A percentile compares a stretch with the other conserved stretches of the same genome.
phyloP scores from a whole-genome alignment of 345 rosid species.

The Melaleuca quinquenervia region DNA sequence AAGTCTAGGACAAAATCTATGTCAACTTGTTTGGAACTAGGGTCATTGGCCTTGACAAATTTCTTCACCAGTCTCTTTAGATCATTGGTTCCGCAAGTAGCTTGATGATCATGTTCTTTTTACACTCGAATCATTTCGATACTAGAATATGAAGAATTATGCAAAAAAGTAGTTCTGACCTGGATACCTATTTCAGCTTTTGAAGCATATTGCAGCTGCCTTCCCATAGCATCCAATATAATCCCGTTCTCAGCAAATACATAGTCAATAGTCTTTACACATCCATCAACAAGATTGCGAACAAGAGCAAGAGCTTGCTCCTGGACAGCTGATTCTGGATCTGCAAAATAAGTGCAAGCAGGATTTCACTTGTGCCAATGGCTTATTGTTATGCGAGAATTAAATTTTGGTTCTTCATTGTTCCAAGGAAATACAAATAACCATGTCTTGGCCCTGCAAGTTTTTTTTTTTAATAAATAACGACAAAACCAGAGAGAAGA shows the following conservation, averaged over 20 bases:
- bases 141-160: neutral
- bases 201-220: conserved; percentile 49
- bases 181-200: conserved; percentile 62
- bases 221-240: conserved; percentile 57
- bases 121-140: neutral
- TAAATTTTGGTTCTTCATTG: too few species aligned
- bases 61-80: neutral
- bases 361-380: neutral
- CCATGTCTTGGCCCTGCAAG: too few species aligned
- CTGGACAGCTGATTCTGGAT: conserved; percentile 68
- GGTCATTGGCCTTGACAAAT: neutral
- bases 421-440: too few species aligned
- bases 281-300: conserved; percentile 82
- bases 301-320: conserved; percentile 87
- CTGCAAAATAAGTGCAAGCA: too few species aligned
- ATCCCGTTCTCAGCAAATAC: conserved; percentile 56
- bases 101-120: neutral
- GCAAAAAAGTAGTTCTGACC: conserved; percentile 22
- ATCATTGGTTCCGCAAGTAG: neutral
- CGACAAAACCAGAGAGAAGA: too few species aligned
- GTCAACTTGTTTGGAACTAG: neutral
- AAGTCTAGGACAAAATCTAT: neutral
- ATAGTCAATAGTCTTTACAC: conserved; percentile 41
- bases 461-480: too few species aligned
- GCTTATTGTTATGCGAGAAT: neutral